Evolutionary conservation across 176 grass and related monocot genomes (phyloP), one percentile per base, ranked within the genome.

Genomic region (Otatea glauca): DNA sequence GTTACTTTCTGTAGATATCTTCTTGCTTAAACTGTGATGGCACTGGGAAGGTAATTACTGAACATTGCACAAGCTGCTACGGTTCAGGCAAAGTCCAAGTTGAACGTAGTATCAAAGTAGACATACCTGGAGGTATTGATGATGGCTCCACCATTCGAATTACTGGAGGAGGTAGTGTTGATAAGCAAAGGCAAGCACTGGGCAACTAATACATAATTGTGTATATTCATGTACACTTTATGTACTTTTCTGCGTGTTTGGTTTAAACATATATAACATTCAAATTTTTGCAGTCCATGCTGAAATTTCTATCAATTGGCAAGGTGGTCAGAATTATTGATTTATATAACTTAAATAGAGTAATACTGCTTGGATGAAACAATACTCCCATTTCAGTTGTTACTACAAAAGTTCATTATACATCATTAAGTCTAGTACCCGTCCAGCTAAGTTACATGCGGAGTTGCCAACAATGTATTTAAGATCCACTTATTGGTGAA

Each of bases 21-120:
- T 88, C 92, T 88, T 98, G 95, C 85, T 91, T 81, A 84, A 94
- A 91, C 53, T 98, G 92, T 92, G 75, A 61, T 80, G 95, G 95
- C 44, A 79, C 59, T 37, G 92, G 95, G 20, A 94, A 88, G 71
- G 78, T 90, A 70, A 89, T 98, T 85, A 91, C 88, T 81, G 95
- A 98, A 69, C 75, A 90, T 37, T 98, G 95, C 85, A 75, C 58
- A 90, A 89, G 83, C 64, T 98, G 95, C 29, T 18, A 34, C 2
- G 95, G 95, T 68, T 86, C 88, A 66, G 91, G 95, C 77, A 94
- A 79, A 88, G 75, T 98, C 60, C 72, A 86, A 81, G 79, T 84
- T 76, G 70, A 87, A 16, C 79, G 60, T 53, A 85, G 8, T 76
- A 81, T 98, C 65, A 47, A 76, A 86, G 85, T 93, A 65, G 82